These are phyloP conservation scores for Neurospora sp. DNA, from an alignment of 495 filamentous ascomycete species.

Conservation along the genomic window DNA sequence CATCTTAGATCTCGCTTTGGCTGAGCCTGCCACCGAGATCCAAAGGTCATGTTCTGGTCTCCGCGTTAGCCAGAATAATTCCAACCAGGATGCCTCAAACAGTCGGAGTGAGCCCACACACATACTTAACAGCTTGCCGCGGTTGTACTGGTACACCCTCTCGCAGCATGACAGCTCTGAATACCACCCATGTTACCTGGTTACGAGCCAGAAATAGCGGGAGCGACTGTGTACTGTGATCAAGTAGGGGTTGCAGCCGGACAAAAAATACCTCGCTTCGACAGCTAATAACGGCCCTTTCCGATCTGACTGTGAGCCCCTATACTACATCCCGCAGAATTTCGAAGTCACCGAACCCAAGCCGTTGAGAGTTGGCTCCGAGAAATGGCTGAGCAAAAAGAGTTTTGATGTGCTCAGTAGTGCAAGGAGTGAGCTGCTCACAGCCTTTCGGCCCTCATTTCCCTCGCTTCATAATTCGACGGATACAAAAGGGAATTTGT, in stretches of 20 bases:
- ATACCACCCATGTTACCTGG: background rate
- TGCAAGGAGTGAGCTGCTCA: background rate
- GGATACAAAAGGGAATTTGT: background rate
- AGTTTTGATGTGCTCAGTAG: background rate
- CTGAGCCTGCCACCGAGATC: background rate
- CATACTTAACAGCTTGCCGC: background rate
- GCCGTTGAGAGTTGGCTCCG: background rate
- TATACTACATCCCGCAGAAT: background rate
- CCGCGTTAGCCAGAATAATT: background rate
- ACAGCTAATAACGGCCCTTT: background rate
- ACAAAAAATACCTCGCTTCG: background rate
- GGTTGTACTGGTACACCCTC: background rate
- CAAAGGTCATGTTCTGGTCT: background rate
- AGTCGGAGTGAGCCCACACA: background rate
- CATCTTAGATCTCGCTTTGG: background rate
- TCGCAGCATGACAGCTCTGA: background rate
- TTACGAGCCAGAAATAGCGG: background rate
- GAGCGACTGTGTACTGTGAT: background rate
- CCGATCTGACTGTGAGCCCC: background rate
- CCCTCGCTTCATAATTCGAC: background rate
- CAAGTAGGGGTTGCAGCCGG: background rate
- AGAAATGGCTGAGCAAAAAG: background rate
- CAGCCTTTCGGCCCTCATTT: background rate
- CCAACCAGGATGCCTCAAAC: background rate
- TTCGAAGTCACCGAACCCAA: background rate